phyloP scores from a whole-genome alignment of 2,329 filamentous ascomycete species.

The Penicillium decumbens region DNA sequence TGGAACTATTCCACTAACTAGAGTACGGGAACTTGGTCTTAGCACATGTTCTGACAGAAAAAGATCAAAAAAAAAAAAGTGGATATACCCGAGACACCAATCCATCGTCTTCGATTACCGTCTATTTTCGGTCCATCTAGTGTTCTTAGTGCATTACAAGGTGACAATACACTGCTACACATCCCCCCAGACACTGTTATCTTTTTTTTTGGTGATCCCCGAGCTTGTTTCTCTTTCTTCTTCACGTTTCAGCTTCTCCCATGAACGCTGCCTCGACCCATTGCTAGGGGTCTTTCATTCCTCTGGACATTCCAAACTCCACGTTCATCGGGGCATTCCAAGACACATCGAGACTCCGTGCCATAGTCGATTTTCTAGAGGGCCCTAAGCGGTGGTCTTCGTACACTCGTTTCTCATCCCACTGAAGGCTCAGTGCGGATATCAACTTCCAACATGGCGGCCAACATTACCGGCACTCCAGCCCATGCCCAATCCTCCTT shows the following conservation, averaged over 20 bases:
- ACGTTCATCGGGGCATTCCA: slow-evolving; percentile 15
- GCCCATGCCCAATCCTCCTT: slow-evolving; percentile 77
- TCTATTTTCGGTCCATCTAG: neutral
- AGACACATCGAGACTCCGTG: slow-evolving; percentile 6
- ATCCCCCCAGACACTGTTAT: neutral
- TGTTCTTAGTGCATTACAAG: slow-evolving; percentile 10
- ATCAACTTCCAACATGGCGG: slow-evolving; percentile 35
- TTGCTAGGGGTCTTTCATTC: slow-evolving; percentile 18
- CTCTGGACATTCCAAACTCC: slow-evolving; percentile 13
- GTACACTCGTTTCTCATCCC: slow-evolving; percentile 8
- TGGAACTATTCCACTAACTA: too few species aligned
- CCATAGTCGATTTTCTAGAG: slow-evolving; percentile 1
- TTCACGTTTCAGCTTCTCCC: neutral
- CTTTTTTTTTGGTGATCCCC: slow-evolving; percentile 4
- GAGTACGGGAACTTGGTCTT: neutral
- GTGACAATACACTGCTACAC: neutral
- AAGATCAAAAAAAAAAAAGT: neutral
- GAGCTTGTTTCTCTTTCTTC: slow-evolving; percentile 1
- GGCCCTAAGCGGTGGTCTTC: slow-evolving; percentile 1
- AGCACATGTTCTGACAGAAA: neutral
- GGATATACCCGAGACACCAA: slow-evolving; percentile 7
- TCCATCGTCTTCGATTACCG: neutral
- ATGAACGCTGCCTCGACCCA: slow-evolving; percentile 1
- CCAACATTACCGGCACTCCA: slow-evolving; percentile 43
- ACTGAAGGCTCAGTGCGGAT: slow-evolving; percentile 3